Evolutionary conservation across 176 grass and related monocot species (phyloP).

Genomic region (Oryza meyeriana): DNA sequence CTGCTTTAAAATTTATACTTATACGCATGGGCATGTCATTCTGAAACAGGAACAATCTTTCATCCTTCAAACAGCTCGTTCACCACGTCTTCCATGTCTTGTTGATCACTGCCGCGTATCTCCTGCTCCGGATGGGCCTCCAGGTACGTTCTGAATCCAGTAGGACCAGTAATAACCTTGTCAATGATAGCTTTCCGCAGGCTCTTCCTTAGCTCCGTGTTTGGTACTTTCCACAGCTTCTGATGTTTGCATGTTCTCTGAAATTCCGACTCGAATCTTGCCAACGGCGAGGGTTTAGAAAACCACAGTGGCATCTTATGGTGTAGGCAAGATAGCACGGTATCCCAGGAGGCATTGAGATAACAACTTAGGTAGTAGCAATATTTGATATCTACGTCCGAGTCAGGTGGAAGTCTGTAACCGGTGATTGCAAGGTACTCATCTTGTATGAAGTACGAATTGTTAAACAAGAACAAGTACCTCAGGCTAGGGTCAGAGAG

Average conservation of each 20-base stretch:
- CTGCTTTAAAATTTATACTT: background rate
- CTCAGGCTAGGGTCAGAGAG: background rate
- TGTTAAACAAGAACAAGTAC: background rate
- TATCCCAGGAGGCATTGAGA: background rate
- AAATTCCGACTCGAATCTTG: background rate
- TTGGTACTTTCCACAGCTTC: constrained; percentile 14
- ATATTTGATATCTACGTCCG: background rate
- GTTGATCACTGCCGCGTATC: background rate
- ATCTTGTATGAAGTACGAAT: background rate
- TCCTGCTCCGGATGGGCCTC: background rate
- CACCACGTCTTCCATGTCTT: background rate
- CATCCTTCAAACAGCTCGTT: constrained; percentile 16
- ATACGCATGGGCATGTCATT: too few species aligned
- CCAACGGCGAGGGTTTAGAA: background rate
- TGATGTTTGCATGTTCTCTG: background rate
- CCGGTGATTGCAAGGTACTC: background rate
- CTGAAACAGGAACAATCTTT: background rate
- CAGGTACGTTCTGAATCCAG: background rate
- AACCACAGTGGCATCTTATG: background rate
- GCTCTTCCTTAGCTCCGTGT: background rate
- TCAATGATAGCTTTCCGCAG: background rate
- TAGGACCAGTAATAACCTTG: background rate
- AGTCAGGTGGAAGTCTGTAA: background rate
- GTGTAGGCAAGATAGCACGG: background rate
- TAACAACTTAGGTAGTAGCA: background rate